phyloP scores from a whole-genome alignment of 768 basidiomycete genomes.

The Erythrobasidium yunnanense region DNA sequence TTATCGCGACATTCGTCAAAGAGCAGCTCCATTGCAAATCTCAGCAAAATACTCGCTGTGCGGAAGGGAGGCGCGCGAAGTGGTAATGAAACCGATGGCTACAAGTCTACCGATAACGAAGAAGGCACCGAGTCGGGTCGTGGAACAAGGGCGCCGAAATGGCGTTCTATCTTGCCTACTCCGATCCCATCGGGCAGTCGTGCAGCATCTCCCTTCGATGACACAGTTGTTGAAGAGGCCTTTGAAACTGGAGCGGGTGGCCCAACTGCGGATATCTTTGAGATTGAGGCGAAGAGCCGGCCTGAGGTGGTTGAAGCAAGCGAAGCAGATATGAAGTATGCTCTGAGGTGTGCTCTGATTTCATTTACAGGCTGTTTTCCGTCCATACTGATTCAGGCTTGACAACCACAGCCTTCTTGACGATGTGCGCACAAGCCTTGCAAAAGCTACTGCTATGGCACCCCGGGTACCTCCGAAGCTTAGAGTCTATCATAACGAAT shows the following conservation, averaged over 20 bases:
- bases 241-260: too few relatives aligned
- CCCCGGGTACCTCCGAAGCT: conserved; percentile 15
- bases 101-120: neutral
- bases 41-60: neutral
- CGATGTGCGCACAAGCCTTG: neutral
- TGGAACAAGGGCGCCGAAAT: conserved; percentile 4
- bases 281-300: too few relatives aligned
- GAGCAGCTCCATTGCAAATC: conserved; percentile 1
- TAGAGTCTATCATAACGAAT: neutral
- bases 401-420: conserved; percentile 8
- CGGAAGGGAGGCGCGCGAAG: neutral
- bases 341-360: too few relatives aligned
- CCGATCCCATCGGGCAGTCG: too few relatives aligned
- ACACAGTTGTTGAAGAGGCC: too few relatives aligned
- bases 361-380: too few relatives aligned
- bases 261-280: too few relatives aligned
- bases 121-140: neutral
- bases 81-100: neutral
- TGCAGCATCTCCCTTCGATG: too few relatives aligned
- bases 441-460: neutral
- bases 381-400: too few relatives aligned
- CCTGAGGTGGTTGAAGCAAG: too few relatives aligned
- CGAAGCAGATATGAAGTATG: too few relatives aligned
- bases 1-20: conserved; percentile 19
- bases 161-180: too few relatives aligned